phyloP scores from a whole-genome alignment of 495 filamentous ascomycete species.

The Daldinia concentrica region DNA sequence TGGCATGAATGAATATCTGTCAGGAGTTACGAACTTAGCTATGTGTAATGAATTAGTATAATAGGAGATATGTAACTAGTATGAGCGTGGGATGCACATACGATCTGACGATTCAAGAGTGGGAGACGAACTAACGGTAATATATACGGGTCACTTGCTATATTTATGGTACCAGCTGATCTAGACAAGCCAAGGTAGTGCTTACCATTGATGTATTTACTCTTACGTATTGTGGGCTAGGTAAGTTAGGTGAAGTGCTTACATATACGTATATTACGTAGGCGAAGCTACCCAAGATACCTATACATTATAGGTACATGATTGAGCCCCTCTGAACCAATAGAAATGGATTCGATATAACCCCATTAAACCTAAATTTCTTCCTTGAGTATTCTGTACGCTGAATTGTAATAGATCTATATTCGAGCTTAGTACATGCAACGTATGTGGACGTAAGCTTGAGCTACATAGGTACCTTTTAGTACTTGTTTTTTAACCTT shows the following conservation, averaged over 20 bases:
- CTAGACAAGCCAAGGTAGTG: background rate
- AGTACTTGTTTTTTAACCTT: background rate
- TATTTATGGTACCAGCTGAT: slow-evolving; percentile 9
- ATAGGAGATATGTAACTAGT: background rate
- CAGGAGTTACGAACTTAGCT: background rate
- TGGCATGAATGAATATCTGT: background rate
- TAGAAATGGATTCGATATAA: background rate
- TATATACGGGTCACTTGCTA: background rate
- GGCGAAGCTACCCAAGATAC: background rate
- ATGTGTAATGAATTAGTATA: slow-evolving; percentile 1
- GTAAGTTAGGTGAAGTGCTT: background rate
- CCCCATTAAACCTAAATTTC: background rate
- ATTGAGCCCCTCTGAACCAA: background rate
- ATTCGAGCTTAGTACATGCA: background rate
- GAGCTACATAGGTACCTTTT: background rate
- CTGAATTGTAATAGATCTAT: background rate
- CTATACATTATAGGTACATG: background rate
- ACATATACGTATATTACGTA: background rate
- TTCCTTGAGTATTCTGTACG: background rate
- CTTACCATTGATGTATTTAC: background rate
- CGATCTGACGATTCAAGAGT: background rate
- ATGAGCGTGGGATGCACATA: background rate
- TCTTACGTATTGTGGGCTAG: background rate
- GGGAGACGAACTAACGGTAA: background rate
- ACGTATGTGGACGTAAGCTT: background rate